Percentiles rank a stretch among this genome's conserved stretches.
phyloP scores from a whole-genome alignment of 352 stramenopile species.

The Phytophthora tentaculata region DNA sequence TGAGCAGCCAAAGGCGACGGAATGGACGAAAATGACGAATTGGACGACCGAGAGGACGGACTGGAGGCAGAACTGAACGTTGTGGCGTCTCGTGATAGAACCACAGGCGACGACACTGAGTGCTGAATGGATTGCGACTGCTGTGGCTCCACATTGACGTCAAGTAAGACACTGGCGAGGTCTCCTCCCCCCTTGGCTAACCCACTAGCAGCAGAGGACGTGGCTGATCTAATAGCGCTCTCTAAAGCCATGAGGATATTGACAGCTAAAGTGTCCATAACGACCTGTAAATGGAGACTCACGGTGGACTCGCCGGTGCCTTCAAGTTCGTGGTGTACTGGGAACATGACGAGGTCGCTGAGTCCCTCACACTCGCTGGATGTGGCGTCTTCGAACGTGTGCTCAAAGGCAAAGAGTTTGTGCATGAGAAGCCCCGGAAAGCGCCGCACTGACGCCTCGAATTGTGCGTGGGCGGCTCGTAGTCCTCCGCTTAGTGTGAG shows the following conservation, averaged over 20 bases:
- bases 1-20: slow-evolving; percentile 39
- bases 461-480: slow-evolving; percentile 65
- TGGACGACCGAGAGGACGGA: slow-evolving; percentile 23
- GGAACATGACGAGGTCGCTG: slow-evolving; percentile 84
- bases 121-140: slow-evolving; percentile 29
- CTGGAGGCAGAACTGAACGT: slow-evolving; percentile 20
- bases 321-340: slow-evolving; percentile 69
- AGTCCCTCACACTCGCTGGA: slow-evolving; percentile 65
- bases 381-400: slow-evolving; percentile 67
- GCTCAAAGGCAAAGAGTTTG: slow-evolving; percentile 88
- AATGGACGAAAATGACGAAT: slow-evolving; percentile 36
- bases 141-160: slow-evolving; percentile 77
- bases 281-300: slow-evolving; percentile 79
- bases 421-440: slow-evolving; percentile 78
- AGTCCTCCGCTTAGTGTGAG: slow-evolving; percentile 51
- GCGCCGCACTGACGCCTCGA: slow-evolving; percentile 64
- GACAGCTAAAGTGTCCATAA: slow-evolving; percentile 83
- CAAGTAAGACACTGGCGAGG: slow-evolving; percentile 61
- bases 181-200: slow-evolving; percentile 24
- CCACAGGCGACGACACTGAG: slow-evolving; percentile 30
- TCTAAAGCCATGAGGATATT: slow-evolving; percentile 86
- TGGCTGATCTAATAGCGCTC: slow-evolving; percentile 70
- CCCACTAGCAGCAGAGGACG: slow-evolving; percentile 40
- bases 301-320: slow-evolving; percentile 74
- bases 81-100: slow-evolving; percentile 28